Evolutionary conservation across 129 eudicot species (phyloP), one percentile per base, ranked within the genome.

Genomic region (Pulicaria dysenterica): DNA sequence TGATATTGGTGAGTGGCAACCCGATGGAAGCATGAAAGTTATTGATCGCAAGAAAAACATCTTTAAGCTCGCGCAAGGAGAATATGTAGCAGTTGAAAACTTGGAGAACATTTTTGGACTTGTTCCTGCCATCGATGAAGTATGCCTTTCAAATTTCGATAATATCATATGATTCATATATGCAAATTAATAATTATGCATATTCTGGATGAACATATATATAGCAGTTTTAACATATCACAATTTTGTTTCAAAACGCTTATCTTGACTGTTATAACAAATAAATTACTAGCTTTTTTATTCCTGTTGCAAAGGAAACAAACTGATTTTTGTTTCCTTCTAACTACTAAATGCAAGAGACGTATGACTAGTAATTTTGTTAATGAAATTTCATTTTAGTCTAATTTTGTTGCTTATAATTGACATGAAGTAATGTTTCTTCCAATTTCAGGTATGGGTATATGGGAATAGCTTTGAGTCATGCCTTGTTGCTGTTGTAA

Each of bases 381-480:
- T 16, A 17, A 15, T 19, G 7, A 9, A 5, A 4, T 37, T 14
- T 12, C 39, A 36, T 16, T 55, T 5, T 58, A 58, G 3, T 34
- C 42, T 58, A 31, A 8, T 10, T 9, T 34, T 58, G 16, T 15
- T 58, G 64, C 14, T 58, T 73, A 38, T 42, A 39, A 16, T 40
- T 11, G 62, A 48, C 11, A n/a, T 39, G 65, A 63, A 67, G 68
- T 68, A 34, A 17, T 38, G 58, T 7, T 5, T 51, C n/a, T 44
- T 39, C 51, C 38, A 39, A 49, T 68, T 74, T 68, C 82, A 91
- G 98, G 77, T 92, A 72, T 92, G 98, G 98, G 80, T 89, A 11
- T 92, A 92, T 47, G 98, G 98, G 71, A 92, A 79, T 79, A 92
- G 94, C 78, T 89, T 89, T 10, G 96, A 92, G 84, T 86, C 98